Percentiles rank a stretch among this genome's conserved stretches.
These are phyloP conservation scores for Mortierella sp. DNA, from an alignment of 371 early-diverging fungal genomes.

Conservation along the genomic window DNA sequence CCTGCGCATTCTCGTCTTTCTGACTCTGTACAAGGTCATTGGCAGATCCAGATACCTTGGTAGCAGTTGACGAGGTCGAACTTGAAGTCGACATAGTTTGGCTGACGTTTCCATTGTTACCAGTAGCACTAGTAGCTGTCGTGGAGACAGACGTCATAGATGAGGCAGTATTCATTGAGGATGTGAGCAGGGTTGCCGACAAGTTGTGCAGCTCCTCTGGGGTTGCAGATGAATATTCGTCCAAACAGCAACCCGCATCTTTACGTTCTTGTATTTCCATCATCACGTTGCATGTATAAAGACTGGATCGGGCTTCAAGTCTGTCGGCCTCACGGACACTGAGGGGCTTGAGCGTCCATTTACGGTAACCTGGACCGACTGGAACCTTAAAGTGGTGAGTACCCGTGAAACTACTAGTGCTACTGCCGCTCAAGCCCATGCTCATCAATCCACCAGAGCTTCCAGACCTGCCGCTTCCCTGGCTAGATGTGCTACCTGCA, in stretches of 20 bases:
- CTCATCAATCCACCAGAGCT: slow-evolving; percentile 8
- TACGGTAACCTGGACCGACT: slow-evolving; percentile 52
- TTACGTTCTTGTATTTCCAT: slow-evolving; percentile 50
- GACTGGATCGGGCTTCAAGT: slow-evolving; percentile 43
- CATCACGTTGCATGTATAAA: slow-evolving; percentile 41
- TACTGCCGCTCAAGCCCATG: slow-evolving; percentile 11
- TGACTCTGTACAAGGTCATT: slow-evolving; percentile 1
- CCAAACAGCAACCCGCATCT: slow-evolving; percentile 49
- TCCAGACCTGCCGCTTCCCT: slow-evolving; percentile 8
- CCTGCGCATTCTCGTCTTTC: neutral
- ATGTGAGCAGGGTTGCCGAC: slow-evolving; percentile 20
- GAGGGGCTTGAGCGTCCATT: slow-evolving; percentile 55
- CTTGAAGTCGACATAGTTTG: slow-evolving; percentile 8
- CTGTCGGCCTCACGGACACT: slow-evolving; percentile 53
- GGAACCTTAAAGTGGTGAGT: slow-evolving; percentile 30
- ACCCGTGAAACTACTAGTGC: slow-evolving; percentile 4
- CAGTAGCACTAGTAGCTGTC: neutral
- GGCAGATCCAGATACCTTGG: slow-evolving; percentile 17
- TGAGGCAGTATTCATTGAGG: slow-evolving; percentile 24
- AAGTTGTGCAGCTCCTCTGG: slow-evolving; percentile 33
- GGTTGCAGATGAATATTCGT: slow-evolving; percentile 39
- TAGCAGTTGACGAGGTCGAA: slow-evolving; percentile 15
- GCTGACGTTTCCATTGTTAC: neutral
- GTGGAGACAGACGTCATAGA: slow-evolving; percentile 18
- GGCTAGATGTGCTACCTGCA: neutral